Evolutionary conservation across 768 basidiomycete species (phyloP).

Genomic region (Strobilomyces confusus): DNA sequence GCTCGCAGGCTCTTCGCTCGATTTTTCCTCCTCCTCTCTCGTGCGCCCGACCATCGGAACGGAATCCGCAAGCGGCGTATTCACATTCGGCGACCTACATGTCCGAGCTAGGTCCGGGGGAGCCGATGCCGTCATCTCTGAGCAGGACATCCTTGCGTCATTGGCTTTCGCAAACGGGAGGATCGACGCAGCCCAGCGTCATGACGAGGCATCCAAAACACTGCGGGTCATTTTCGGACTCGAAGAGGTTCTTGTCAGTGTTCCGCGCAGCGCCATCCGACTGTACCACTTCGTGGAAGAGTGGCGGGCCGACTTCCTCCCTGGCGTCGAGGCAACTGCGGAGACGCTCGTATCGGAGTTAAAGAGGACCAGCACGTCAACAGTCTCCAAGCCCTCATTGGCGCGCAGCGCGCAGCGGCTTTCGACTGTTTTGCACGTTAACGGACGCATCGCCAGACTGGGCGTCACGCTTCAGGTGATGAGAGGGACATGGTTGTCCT

Average conservation of each 20-base stretch:
- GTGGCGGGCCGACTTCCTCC: slow-evolving; percentile 78
- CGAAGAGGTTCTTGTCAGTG: slow-evolving; percentile 46
- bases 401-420: slow-evolving; percentile 10
- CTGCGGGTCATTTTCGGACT: slow-evolving; percentile 45
- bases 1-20: slow-evolving; percentile 38
- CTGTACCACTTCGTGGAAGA: slow-evolving; percentile 77
- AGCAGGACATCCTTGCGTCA: slow-evolving; percentile 60
- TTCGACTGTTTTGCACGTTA: slow-evolving; percentile 41
- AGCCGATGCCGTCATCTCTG: slow-evolving; percentile 37
- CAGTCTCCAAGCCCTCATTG: slow-evolving; percentile 30
- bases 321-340: slow-evolving; percentile 65
- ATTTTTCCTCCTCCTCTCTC: slow-evolving; percentile 22
- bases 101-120: slow-evolving; percentile 53
- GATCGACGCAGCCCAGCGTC: slow-evolving; percentile 43
- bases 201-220: slow-evolving; percentile 39
- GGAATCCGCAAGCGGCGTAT: slow-evolving; percentile 44
- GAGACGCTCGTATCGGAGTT: slow-evolving; percentile 65
- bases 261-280: slow-evolving; percentile 79
- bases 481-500: slow-evolving; percentile 85
- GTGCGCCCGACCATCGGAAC: slow-evolving; percentile 17
- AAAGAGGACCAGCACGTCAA: slow-evolving; percentile 38
- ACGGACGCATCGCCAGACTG: slow-evolving; percentile 47
- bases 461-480: slow-evolving; percentile 74
- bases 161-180: slow-evolving; percentile 46
- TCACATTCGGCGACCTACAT: slow-evolving; percentile 49